Percentiles rank a stretch among this genome's conserved stretches.
These are phyloP conservation scores for Kazachstania africana DNA, from an alignment of 805 yeast genomes.

Conservation along the genomic window DNA sequence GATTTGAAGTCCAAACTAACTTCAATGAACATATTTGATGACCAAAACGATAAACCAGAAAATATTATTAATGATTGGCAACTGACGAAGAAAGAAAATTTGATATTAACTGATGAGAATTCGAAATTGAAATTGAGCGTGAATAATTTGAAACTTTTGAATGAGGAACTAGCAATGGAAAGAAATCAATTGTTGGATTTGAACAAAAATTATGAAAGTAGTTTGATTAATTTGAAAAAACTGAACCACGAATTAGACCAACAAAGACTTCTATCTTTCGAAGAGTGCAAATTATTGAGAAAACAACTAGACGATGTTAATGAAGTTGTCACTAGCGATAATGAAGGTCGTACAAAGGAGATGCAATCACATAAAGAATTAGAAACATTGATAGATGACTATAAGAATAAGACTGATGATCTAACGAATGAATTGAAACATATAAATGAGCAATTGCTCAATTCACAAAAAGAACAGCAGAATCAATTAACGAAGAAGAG, in stretches of 20 bases:
- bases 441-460: conserved; percentile 19
- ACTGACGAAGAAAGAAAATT: conserved; percentile 30
- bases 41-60: conserved; percentile 17
- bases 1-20: conserved; percentile 36
- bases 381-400: conserved; percentile 38
- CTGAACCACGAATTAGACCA: conserved; percentile 36
- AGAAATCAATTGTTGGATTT: conserved; percentile 28
- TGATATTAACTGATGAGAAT: conserved; percentile 26
- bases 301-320: conserved; percentile 41
- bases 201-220: conserved; percentile 15
- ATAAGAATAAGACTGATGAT: conserved; percentile 39
- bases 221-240: conserved; percentile 21
- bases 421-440: conserved; percentile 30
- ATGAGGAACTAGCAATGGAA: conserved; percentile 28
- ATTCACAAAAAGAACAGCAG: conserved; percentile 5
- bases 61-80: conserved; percentile 31
- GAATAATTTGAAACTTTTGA: conserved; percentile 18
- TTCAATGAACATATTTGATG: conserved; percentile 35
- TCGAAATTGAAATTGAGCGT: conserved; percentile 17
- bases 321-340: conserved; percentile 9
- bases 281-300: conserved; percentile 48
- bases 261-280: conserved; percentile 39
- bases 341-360: conserved; percentile 7
- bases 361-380: conserved; percentile 4
- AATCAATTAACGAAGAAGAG: conserved; percentile 18